phyloP scores from a whole-genome alignment of 768 basidiomycete species.

The Neoboletus brunneissimus region DNA sequence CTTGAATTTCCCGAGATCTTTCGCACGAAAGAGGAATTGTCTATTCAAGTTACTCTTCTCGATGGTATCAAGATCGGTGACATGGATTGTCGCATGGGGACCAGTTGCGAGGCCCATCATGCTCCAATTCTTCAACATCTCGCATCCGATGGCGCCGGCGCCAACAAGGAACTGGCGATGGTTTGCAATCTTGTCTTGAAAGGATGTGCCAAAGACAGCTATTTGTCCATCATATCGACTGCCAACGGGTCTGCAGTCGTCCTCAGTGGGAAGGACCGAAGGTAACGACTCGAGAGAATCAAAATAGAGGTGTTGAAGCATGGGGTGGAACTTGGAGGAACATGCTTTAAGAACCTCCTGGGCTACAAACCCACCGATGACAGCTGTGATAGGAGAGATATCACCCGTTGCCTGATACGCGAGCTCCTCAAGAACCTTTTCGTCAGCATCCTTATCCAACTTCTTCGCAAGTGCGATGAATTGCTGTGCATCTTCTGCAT shows the following conservation, averaged over 20 bases:
- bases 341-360: conserved; percentile 97
- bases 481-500: conserved; percentile 70
- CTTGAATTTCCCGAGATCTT: conserved; percentile 97
- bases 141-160: conserved; percentile 98
- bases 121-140: conserved; percentile 99
- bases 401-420: conserved; percentile 92
- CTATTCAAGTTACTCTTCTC: conserved; percentile 99
- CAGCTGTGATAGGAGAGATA: conserved; percentile 85
- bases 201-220: conserved; percentile 89
- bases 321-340: conserved; percentile 97
- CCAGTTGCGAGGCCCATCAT: conserved; percentile 95
- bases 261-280: conserved; percentile 66
- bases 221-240: conserved; percentile 93
- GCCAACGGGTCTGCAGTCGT: conserved; percentile 76
- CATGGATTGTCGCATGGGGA: conserved; percentile 75
- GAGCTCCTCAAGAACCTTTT: conserved; percentile 79
- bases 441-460: conserved; percentile 70
- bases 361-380: conserved; percentile 95
- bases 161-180: conserved; percentile 96
- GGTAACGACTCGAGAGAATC: conserved; percentile 97
- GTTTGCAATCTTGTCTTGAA: conserved; percentile 89
- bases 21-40: conserved; percentile 95
- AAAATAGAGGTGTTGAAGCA: conserved; percentile 93
- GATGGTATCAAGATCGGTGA: conserved; percentile 97
- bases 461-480: conserved; percentile 79